Evolutionary conservation across 345 rosid genomes (phyloP), one percentile per base, ranked within the genome.

Genomic region (Noccaea caerulescens): DNA sequence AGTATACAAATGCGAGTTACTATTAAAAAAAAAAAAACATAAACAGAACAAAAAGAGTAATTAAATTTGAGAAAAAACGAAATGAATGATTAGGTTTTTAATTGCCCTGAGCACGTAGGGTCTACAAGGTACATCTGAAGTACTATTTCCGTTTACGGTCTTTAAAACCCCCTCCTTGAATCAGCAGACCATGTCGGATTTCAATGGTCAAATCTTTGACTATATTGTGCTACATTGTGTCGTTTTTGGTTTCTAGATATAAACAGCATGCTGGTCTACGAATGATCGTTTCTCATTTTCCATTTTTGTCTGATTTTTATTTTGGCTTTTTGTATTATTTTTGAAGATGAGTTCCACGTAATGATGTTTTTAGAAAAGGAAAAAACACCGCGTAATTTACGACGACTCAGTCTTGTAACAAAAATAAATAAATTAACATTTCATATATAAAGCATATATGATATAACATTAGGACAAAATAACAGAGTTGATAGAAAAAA

Each of bases 91-190:
- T 67, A 11, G 56, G 71, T 41, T 66, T 7, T 8, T 6, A 13
- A 32, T 43, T n/a, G 23, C 41, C 20, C 30, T 11, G 34, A 53
- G 44, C 32, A 43, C 34, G 72, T 18, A 23, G 66, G 66, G 66
- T 30, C 33, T 42, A 50, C 6, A 39, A 4, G 50, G 77, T 66
- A 73, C 72, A 66, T 42, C 68, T 42, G 14, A 73, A 51, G 78
- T 66, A 66, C 62, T 74, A 52, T 74, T 73, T 74, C 68, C 68
- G n/a, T 36, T 42, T 58, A 58, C 68, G 78, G 72, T 38, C 51
- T 64, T 46, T 46, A 7, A 42, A 16, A 41, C 14, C 54, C 10
- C n/a, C n/a, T n/a, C 52, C 13, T 39, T 71, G 34, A 72, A 72
- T 25, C 44, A 38, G 59, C 52, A 73, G 52, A n/a, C 77, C 49